Conservation (phyloP, 768 basidiomycete species). For the Leccinum imitatum region DNA sequence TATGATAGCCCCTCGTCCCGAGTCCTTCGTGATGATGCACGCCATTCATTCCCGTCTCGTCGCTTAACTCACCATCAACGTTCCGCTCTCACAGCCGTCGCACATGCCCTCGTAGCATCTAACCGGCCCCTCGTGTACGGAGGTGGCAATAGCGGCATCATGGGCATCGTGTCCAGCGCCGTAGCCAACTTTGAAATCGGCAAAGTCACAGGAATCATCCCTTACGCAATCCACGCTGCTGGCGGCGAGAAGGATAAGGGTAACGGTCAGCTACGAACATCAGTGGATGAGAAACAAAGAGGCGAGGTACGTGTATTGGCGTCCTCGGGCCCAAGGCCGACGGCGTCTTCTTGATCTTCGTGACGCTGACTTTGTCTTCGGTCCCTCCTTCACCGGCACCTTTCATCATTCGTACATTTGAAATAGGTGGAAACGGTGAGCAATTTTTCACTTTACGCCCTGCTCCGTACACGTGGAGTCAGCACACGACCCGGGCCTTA, state of each 20-base stretch:
- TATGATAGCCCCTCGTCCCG: not conserved
- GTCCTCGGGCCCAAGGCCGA: not conserved
- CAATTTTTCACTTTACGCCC: not conserved
- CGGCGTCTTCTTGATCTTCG: not conserved
- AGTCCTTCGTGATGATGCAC: not conserved
- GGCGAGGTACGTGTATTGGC: constrained; percentile 33
- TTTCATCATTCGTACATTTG: not conserved
- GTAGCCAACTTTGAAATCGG: constrained; percentile 62
- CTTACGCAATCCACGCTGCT: constrained; percentile 67
- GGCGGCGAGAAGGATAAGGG: constrained; percentile 63
- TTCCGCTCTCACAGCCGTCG: constrained; percentile 55
- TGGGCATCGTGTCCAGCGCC: constrained; percentile 77
- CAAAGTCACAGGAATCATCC: constrained; percentile 74
- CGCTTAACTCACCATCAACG: constrained; percentile 8
- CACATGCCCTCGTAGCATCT: constrained; percentile 61
- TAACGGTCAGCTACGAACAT: constrained; percentile 20
- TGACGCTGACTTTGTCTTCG: constrained; percentile 14
- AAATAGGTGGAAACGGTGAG: constrained; percentile 35
- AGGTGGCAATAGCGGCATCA: constrained; percentile 79
- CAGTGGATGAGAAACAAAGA: constrained; percentile 32
- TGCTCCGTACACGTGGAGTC: constrained; percentile 3
- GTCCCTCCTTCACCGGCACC: not conserved
- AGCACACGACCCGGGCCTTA: not conserved
- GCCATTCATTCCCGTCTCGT: not conserved
- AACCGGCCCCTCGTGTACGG: constrained; percentile 79